Conservation (phyloP, 2,329 filamentous ascomycete species). For the Microsporum canis region DNA sequence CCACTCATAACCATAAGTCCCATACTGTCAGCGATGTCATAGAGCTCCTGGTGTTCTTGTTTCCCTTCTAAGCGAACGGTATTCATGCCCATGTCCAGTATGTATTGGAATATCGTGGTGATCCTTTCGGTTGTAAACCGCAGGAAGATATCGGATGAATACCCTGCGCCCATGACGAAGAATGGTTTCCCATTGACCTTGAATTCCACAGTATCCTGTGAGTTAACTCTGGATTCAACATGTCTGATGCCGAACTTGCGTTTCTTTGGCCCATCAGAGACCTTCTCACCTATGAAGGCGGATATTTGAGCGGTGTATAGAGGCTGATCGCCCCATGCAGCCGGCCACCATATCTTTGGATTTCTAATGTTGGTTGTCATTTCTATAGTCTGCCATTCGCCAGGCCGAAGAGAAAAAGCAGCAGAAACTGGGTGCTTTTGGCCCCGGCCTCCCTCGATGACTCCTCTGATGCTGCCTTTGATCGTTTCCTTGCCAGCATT, state of each 20-base stretch:
- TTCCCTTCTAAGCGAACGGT: conserved; percentile 54
- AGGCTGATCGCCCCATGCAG: conserved; percentile 4
- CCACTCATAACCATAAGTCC: conserved; percentile 53
- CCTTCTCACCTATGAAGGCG: conserved; percentile 15
- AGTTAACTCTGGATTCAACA: conserved; percentile 43
- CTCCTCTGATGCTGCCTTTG: conserved; percentile 18
- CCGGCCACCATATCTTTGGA: conserved; percentile 7
- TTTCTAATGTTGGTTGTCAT: conserved; percentile 21
- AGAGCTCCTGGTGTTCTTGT: conserved; percentile 51
- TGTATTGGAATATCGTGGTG: conserved; percentile 40
- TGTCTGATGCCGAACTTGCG: conserved; percentile 44
- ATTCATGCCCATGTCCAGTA: conserved; percentile 52
- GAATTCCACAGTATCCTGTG: conserved; percentile 45
- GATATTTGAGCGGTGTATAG: conserved; percentile 22
- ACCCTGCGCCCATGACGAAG: conserved; percentile 51
- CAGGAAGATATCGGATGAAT: conserved; percentile 51
- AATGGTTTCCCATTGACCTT: conserved; percentile 47
- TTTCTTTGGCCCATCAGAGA: conserved; percentile 27
- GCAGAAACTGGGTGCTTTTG: conserved; percentile 19
- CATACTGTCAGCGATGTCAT: conserved; percentile 47
- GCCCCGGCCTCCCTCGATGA: conserved; percentile 13
- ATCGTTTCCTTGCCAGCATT: conserved; percentile 22
- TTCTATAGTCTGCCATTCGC: conserved; percentile 30
- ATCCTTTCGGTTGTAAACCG: conserved; percentile 44
- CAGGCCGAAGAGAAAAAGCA: conserved; percentile 29